These are phyloP conservation scores for Xenosphaeropsis pyriputrescens DNA, from an alignment of 2,329 filamentous ascomycete genomes.

Conservation along the genomic window DNA sequence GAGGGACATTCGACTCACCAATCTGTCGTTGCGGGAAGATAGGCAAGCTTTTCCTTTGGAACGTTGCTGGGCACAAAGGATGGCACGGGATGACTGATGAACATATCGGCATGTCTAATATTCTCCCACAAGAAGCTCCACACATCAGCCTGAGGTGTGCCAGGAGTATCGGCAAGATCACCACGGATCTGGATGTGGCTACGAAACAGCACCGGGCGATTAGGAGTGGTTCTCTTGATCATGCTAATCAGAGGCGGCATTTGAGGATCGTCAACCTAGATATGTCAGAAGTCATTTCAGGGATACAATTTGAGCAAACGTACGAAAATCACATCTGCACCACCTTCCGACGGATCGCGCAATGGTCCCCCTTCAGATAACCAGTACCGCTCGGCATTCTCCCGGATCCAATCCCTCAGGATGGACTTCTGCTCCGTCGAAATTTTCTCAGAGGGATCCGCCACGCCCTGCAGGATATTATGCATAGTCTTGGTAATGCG, in stretches of 20 bases:
- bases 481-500: slow-evolving; percentile 77
- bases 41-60: slow-evolving; percentile 49
- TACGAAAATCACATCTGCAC: slow-evolving; percentile 60
- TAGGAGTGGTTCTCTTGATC: slow-evolving; percentile 54
- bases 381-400: slow-evolving; percentile 68
- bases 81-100: slow-evolving; percentile 69
- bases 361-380: slow-evolving; percentile 53
- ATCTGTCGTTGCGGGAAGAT: slow-evolving; percentile 69
- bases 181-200: slow-evolving; percentile 74
- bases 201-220: slow-evolving; percentile 66
- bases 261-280: slow-evolving; percentile 63
- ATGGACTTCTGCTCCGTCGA: slow-evolving; percentile 41
- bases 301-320: slow-evolving; percentile 10
- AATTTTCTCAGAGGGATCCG: slow-evolving; percentile 48
- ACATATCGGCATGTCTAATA: slow-evolving; percentile 58
- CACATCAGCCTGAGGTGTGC: slow-evolving; percentile 54
- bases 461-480: slow-evolving; percentile 76
- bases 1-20: slow-evolving; percentile 34
- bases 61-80: slow-evolving; percentile 60
- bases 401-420: slow-evolving; percentile 58
- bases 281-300: not conserved
- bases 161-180: slow-evolving; percentile 49
- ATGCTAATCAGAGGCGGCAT: slow-evolving; percentile 69
- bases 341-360: slow-evolving; percentile 46
- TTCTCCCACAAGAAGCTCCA: slow-evolving; percentile 65